Conservation (phyloP, 257 asterid genomes). For the Datura wrightii region DNA sequence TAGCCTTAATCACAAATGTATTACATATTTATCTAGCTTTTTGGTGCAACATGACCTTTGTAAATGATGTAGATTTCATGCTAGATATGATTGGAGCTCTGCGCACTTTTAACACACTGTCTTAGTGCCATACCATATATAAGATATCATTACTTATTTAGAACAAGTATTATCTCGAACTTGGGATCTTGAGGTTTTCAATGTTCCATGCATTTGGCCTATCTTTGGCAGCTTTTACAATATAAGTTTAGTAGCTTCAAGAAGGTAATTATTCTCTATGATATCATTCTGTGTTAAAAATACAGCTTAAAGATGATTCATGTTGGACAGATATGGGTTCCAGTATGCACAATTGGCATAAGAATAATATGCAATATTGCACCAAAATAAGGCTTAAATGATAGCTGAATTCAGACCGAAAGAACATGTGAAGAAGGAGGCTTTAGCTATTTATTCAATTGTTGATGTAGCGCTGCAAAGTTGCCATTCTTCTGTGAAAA, state of each 20-base stretch:
- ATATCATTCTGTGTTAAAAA: not conserved
- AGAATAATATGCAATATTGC: not conserved
- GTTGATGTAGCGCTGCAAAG: not conserved
- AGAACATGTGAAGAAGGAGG: not conserved
- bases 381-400: not conserved
- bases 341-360: not conserved
- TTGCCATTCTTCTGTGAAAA: not conserved
- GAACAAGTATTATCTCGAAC: not conserved
- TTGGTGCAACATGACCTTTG: not conserved
- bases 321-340: not conserved
- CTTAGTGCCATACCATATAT: not conserved
- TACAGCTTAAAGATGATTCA: not conserved
- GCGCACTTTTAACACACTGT: not conserved
- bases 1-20: not conserved
- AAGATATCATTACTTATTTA: not conserved
- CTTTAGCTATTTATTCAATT: not conserved
- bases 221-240: not conserved
- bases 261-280: not conserved
- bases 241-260: not conserved
- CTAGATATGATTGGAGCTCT: not conserved
- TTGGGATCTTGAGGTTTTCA: not conserved
- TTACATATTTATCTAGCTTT: not conserved
- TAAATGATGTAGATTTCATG: not conserved
- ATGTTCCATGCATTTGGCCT: not conserved
- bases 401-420: not conserved